Conservation (phyloP, 2,329 filamentous ascomycete genomes). For the Apiospora malaysiana region DNA sequence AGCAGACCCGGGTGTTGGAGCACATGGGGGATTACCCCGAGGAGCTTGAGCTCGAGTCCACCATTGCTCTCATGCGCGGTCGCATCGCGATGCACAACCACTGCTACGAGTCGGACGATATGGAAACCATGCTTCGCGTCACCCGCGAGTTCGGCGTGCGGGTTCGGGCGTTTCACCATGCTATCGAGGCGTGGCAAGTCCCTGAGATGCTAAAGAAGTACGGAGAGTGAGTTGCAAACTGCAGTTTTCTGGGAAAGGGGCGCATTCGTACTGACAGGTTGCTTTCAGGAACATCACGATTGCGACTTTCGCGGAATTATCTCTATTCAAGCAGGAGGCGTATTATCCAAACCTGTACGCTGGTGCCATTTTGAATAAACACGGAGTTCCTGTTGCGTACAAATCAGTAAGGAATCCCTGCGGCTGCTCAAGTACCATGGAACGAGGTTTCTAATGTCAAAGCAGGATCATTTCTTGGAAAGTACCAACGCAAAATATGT, state of each 20-base stretch:
- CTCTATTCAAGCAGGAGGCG: constrained; percentile 49
- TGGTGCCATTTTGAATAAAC: constrained; percentile 46
- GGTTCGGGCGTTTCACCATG: constrained; percentile 49
- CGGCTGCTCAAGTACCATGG: neutral
- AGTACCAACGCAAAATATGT: neutral
- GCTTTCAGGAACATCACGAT: constrained; percentile 45
- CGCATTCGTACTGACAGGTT: neutral
- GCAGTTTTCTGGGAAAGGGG: neutral
- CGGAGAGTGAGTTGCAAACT: constrained; percentile 39
- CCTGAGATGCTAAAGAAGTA: constrained; percentile 46
- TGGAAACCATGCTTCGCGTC: constrained; percentile 50
- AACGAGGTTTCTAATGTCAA: neutral
- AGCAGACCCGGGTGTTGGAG: constrained; percentile 12
- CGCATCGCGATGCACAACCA: constrained; percentile 50
- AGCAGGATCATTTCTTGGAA: neutral
- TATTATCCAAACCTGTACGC: constrained; percentile 48
- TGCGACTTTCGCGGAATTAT: constrained; percentile 49
- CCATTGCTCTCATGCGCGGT: constrained; percentile 47
- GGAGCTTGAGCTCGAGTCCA: constrained; percentile 47
- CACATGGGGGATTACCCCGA: constrained; percentile 32
- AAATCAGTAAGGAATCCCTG: constrained; percentile 41
- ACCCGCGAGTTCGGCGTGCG: constrained; percentile 49
- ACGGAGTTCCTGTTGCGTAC: constrained; percentile 48
- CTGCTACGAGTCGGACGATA: constrained; percentile 51
- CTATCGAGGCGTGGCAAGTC: constrained; percentile 46